Evolutionary conservation across 2,329 filamentous ascomycete genomes (phyloP).

Genomic region (Arthrobotrys pseudoclavata): DNA sequence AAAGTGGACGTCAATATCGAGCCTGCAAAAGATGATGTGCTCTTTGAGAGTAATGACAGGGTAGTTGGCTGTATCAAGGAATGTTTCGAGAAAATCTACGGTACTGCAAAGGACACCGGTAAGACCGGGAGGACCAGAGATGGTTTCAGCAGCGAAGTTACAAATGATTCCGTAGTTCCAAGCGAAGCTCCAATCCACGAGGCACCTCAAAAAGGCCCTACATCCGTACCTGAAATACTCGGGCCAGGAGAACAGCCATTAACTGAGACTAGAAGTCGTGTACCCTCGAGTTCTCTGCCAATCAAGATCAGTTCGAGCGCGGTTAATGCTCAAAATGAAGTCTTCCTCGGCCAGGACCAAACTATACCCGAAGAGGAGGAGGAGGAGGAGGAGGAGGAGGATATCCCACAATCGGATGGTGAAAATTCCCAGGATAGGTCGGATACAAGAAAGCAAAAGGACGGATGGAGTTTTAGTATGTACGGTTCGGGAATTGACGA

Average conservation of each 20-base stretch:
- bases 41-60: slow-evolving; percentile 68
- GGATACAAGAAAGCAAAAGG: not conserved
- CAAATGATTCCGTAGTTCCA: slow-evolving; percentile 23
- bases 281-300: slow-evolving; percentile 31
- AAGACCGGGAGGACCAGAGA: not conserved
- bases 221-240: not conserved
- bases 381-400: not conserved
- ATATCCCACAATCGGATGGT: not conserved
- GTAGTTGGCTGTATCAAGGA: slow-evolving; percentile 14
- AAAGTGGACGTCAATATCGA: slow-evolving; percentile 71
- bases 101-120: not conserved
- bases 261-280: not conserved
- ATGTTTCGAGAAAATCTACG: slow-evolving; percentile 31
- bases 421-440: not conserved
- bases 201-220: not conserved
- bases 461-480: slow-evolving; percentile 55
- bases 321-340: not conserved
- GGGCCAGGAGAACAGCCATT: not conserved
- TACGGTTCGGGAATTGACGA: slow-evolving; percentile 45
- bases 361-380: not conserved
- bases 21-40: slow-evolving; percentile 71
- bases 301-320: slow-evolving; percentile 39
- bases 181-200: slow-evolving; percentile 13
- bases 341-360: not conserved
- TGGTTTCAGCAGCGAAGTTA: slow-evolving; percentile 41